Base-by-base conservation (phyloP, 495 filamentous ascomycete genomes). In the Annulohypoxylon bovei region DNA sequence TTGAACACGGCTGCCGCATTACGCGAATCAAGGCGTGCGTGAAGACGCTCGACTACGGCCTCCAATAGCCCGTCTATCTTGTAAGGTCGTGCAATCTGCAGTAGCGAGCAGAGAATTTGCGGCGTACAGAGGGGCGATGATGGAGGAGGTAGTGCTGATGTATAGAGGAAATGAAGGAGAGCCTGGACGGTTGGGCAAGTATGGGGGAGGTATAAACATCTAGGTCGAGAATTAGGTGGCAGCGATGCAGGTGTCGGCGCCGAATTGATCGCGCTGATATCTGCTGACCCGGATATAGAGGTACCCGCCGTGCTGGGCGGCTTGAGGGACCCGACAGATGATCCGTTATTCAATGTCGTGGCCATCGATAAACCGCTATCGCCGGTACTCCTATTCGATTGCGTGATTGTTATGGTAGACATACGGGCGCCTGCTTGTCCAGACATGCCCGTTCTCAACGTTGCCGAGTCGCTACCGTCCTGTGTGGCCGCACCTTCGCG, bases 1-100 rank as follows among this genome's bases (percentile, higher is more conserved):
- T 99, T 99, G 86, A 98, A 99, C 12, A 98, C 93, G 14, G 96
- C 95, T 0, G 95, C 96, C 0, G 95, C 94, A 75, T 98, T 99
- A 52, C 94, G 86, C 11, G 90, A 93, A 72, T 99, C 96, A 2
- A 99, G 89, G 6, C 95, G 88, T 59, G 92, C 88, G 75, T 99
- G 95, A 5, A 99, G 88, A 18, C 95, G 90, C 76, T 97, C 93
- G 11, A 98, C 92, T 5, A 92, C 90, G 1, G 93, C 93, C 79
- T 98, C 95, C 0, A 98, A 84, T 1, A 99, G 87, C 0, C 95
- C 95, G 72, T 97, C 93, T 57, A 99, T 85, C 30, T 92, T 91
- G 76, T 98, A 99, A 0, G 95, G 95, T 5, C 96, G 89, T 0
- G 95, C 93, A 55, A 98, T 87, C 77, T 99, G 95, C 22, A 99